phyloP scores from a whole-genome alignment of 257 asterid species.

The Plectranthus barbatus region DNA sequence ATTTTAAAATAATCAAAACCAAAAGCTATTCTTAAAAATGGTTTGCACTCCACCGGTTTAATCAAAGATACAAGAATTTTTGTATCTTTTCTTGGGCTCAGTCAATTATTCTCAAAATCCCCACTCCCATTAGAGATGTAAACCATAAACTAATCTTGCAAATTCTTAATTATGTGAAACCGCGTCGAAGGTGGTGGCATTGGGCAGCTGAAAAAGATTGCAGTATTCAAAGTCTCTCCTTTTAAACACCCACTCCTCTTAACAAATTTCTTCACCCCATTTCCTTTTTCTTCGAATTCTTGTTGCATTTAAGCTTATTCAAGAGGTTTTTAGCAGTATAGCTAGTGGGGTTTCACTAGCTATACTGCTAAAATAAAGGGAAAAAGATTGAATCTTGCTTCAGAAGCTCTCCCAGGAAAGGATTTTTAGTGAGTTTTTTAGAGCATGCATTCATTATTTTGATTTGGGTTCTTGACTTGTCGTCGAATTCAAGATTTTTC shows the following conservation, averaged over 20 bases:
- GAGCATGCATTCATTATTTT: not conserved
- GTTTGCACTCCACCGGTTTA: not conserved
- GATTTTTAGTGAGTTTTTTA: not conserved
- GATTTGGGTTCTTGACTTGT: not conserved
- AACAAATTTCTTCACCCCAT: conserved; percentile 11
- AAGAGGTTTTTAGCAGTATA: no score
- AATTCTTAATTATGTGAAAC: conserved; percentile 26
- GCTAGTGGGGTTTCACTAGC: not conserved
- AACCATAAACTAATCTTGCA: not conserved
- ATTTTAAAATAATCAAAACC: no score
- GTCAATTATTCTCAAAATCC: conserved; percentile 18
- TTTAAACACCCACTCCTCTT: conserved; percentile 17
- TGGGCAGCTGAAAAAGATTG: conserved; percentile 25
- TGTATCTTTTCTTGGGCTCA: not conserved
- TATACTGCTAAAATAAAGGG: not conserved
- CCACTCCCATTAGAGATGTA: not conserved
- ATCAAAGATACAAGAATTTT: not conserved
- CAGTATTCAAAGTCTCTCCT: conserved; percentile 26
- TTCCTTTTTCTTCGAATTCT: not conserved
- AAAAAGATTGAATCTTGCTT: conserved; percentile 1
- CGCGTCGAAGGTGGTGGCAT: conserved; percentile 33
- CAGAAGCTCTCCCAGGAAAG: not conserved
- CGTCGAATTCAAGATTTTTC: not conserved
- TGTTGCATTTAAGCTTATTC: not conserved
- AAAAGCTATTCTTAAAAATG: not conserved